Evolutionary conservation across 768 basidiomycete species (phyloP), one percentile per base, ranked within the genome.

Genomic region (Calocera viscosa): DNA sequence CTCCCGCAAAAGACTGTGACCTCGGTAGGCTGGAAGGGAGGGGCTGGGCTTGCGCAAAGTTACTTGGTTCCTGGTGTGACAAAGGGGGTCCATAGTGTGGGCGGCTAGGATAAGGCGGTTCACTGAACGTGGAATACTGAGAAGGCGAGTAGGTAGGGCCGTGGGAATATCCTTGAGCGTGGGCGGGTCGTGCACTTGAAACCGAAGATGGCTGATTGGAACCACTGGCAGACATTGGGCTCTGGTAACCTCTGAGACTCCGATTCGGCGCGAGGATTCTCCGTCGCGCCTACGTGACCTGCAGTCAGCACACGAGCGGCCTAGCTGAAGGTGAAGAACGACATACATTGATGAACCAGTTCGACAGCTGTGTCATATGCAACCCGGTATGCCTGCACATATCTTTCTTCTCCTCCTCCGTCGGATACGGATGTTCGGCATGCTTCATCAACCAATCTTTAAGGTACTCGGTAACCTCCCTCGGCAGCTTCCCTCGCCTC

Each of bases 281-380:
- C 7, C 43, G 43, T 19, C 43, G 24, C 24, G 53, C 53, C 53
- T 60, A 32, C 19, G 53, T 26, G 10, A 5, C 7, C 5, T 3
- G 5, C 26, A 5, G 5, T 60, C 14, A 60, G 53, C 22, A 19
- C 14, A n/a, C 22, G 40, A 65, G 39, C 10, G 17, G 17, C 17
- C 12, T 17, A n/a, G n/a, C 39, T 17, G 35, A 12, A 65, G 47
- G 41, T 17, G n/a, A 32, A 24, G 26, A 5, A 22, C 17, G 16
- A 77, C 83, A 64, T 66, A 84, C 90, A 72, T 92, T 92, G 73
- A 92, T 92, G 90, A 92, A 92, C 90, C 90, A 92, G 75, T 92
- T 92, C 65, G 89, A 90, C 0, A 92, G 89, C 76, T 93, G 90
- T 76, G 82, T 85, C 89, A 92, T 92, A 78, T 86, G 89, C 69